These are phyloP conservation scores for Lyophyllum semitale DNA, from an alignment of 768 basidiomycete species.

Conservation along the genomic window DNA sequence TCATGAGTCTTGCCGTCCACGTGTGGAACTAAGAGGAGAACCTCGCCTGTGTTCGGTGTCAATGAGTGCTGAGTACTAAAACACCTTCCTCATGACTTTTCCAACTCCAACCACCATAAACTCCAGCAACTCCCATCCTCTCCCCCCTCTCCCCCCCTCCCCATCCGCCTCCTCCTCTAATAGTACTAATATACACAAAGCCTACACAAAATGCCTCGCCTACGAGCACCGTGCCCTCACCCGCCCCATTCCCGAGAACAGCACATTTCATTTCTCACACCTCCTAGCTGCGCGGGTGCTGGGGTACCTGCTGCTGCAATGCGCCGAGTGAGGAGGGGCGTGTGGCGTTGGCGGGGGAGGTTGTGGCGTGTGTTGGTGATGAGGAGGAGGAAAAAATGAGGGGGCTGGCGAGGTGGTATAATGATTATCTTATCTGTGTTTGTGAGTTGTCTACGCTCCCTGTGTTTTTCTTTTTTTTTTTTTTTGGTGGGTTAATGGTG, in stretches of 20 bases:
- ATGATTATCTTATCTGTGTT: neutral
- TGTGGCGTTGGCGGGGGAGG: neutral
- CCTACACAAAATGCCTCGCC: neutral
- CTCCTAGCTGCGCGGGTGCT: neutral
- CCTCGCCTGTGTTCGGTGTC: no score
- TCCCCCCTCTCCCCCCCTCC: no score
- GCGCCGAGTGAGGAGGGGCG: neutral
- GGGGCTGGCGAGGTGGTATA: neutral
- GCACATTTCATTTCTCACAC: neutral
- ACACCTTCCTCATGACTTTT: no score
- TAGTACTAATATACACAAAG: no score
- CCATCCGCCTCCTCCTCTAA: no score
- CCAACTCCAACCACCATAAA: no score
- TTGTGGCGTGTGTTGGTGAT: neutral
- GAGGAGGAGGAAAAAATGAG: neutral
- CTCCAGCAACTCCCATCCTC: no score
- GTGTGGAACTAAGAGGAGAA: no score
- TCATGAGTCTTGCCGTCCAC: no score
- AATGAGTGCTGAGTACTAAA: no score
- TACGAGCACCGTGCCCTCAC: neutral
- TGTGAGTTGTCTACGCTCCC: neutral
- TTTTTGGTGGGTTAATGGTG: no score
- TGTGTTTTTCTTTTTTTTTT: no score
- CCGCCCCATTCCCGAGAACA: neutral
- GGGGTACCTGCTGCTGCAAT: neutral